These are phyloP conservation scores for Amauroascus verrucosus DNA, from an alignment of 2,329 filamentous ascomycete species.

Conservation along the genomic window DNA sequence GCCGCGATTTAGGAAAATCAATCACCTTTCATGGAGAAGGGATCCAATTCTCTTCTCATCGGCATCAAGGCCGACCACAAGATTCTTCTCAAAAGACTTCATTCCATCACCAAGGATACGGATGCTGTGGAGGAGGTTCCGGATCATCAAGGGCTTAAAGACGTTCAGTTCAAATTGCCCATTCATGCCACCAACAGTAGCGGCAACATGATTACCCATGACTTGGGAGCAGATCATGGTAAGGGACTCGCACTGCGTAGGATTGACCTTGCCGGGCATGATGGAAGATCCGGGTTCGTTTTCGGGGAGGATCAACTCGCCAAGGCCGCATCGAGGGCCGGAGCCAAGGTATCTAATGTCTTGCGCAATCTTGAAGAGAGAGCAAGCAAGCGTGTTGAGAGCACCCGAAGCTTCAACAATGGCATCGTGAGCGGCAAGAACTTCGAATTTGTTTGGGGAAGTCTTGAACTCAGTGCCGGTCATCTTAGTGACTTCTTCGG, in stretches of 20 bases:
- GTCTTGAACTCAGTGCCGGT: conserved; percentile 90
- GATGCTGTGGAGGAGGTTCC: conserved; percentile 86
- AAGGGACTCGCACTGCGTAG: conserved; percentile 92
- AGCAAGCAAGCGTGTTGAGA: conserved; percentile 83
- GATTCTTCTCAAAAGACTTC: conserved; percentile 88
- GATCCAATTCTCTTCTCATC: conserved; percentile 86
- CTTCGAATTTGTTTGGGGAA: conserved; percentile 98
- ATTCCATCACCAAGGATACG: conserved; percentile 85
- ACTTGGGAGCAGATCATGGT: conserved; percentile 98
- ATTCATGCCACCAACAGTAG: conserved; percentile 90
- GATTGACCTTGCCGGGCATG: conserved; percentile 99
- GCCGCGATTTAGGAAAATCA: conserved; percentile 12
- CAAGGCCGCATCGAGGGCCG: conserved; percentile 88
- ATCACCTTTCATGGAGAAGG: conserved; percentile 89
- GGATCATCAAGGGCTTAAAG: conserved; percentile 94
- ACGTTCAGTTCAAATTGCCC: conserved; percentile 99
- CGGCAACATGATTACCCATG: conserved; percentile 91
- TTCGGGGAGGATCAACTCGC: conserved; percentile 85
- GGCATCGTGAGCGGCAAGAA: conserved; percentile 89
- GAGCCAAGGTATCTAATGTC: conserved; percentile 95
- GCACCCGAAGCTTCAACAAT: conserved; percentile 88
- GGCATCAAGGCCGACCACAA: conserved; percentile 76
- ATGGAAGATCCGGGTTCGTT: conserved; percentile 97
- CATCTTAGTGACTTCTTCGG: conserved; percentile 81
- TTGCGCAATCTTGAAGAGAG: conserved; percentile 95